Evolutionary conservation across 768 basidiomycete genomes (phyloP), one percentile per base, ranked within the genome.

Genomic region (Lentinula raphanica): DNA sequence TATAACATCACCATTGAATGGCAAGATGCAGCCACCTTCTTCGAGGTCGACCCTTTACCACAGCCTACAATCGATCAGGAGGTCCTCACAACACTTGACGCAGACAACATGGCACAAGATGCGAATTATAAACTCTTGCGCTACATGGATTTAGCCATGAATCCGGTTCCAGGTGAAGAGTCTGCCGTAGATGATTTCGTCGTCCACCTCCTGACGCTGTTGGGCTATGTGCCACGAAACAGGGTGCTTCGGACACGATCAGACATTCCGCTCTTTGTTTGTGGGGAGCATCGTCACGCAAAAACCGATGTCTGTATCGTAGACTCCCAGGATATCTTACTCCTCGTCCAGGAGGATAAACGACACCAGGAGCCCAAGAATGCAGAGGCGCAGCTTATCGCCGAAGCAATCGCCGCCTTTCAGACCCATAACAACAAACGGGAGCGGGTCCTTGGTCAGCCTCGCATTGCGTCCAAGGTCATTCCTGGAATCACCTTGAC

Each of bases 151-250:
- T 63, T 66, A 21, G 66, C 67, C 2, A 66, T 62, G 66, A 45
- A 39, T 45, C 58, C 57, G 9, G 50, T 39, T 9, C 49, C 55
- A 23, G 45, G 54, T 7, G 67, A 66, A 21, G 70, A 72, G 56
- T 66, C 71, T n/a, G 69, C 72, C 27, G 74, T 74, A 17, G 64
- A 65, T 42, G 71, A 75, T 60, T 74, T 76, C 58, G 60, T 62
- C 3, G 65, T 68, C 13, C 31, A 58, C 12, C 68, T 75, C 31
- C 65, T 76, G 5, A 31, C 50, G 8, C 36, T 46, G 13, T 39
- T 69, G 28, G 65, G 68, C 25, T 73, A 72, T 51, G 57, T 49
- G 1, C 31, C 40, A 7, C 23, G 61, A 28, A 54, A 36, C 6
- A 49, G 62, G 28, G 31, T 61, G 35, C 28, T 59, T 40, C 54